phyloP scores from a whole-genome alignment of 495 filamentous ascomycete genomes.

The Trichocladium antarcticum region DNA sequence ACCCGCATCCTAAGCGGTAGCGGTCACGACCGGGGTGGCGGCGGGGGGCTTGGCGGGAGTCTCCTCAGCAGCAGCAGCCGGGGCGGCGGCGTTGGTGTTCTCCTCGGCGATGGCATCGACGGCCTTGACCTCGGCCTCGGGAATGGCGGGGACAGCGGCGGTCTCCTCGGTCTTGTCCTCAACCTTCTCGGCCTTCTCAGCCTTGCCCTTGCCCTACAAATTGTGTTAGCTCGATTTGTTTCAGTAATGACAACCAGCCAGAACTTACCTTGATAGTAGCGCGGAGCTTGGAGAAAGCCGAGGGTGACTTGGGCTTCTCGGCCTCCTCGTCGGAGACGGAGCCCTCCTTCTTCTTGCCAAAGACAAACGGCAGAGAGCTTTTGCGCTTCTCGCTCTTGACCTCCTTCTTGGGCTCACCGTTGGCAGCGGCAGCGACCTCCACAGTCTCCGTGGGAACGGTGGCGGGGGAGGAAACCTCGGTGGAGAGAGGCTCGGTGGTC shows the following conservation, averaged over 20 bases:
- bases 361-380: conserved; percentile 44
- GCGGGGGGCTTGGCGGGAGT: conserved; percentile 29
- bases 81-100: conserved; percentile 41
- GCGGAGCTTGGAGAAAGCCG: conserved; percentile 47
- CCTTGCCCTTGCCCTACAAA: conserved; percentile 28
- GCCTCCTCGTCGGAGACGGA: conserved; percentile 37
- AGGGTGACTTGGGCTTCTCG: conserved; percentile 44
- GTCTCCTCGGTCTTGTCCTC: conserved; percentile 35
- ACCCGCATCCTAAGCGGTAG: conserved; percentile 38
- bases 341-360: conserved; percentile 43
- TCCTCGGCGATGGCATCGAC: conserved; percentile 23
- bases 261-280: conserved; percentile 35
- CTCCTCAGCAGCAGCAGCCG: conserved; percentile 26
- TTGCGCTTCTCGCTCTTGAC: conserved; percentile 47
- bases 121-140: conserved; percentile 32
- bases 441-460: conserved; percentile 34
- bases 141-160: conserved; percentile 17
- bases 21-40: conserved; percentile 34
- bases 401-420: conserved; percentile 43
- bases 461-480: conserved; percentile 37
- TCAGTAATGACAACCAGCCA: no score
- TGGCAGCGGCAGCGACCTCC: conserved; percentile 35
- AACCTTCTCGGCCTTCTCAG: conserved; percentile 40
- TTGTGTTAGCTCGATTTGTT: neutral
- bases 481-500: conserved; percentile 42